Percentiles rank a stretch among this genome's conserved stretches.
These are phyloP conservation scores for Geotrichum carabidarum DNA, from an alignment of 1,139 yeast genomes.

Conservation along the genomic window DNA sequence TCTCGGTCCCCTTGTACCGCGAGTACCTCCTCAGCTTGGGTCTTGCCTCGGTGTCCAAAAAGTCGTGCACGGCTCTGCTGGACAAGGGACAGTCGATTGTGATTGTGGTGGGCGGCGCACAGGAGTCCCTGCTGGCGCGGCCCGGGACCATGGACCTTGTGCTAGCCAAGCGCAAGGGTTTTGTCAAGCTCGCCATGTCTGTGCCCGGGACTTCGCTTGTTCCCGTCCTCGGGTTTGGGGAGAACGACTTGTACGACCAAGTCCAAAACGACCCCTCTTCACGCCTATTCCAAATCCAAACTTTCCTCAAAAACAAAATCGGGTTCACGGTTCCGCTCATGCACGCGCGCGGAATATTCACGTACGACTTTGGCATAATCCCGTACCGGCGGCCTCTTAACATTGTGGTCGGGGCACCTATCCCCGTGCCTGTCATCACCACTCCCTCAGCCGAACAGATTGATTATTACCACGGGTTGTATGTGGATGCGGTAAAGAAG, in stretches of 20 bases:
- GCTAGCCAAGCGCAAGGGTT: conserved; percentile 75
- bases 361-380: conserved; percentile 83
- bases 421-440: conserved; percentile 53
- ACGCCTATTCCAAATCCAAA: conserved; percentile 53
- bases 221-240: conserved; percentile 91
- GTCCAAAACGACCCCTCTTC: conserved; percentile 53
- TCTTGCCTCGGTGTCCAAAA: conserved; percentile 74
- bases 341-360: conserved; percentile 87
- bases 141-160: conserved; percentile 62
- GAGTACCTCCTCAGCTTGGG: conserved; percentile 82
- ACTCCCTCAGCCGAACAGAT: conserved; percentile 48
- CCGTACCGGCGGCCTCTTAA: conserved; percentile 81
- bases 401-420: conserved; percentile 71
- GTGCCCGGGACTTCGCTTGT: conserved; percentile 73
- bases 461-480: conserved; percentile 65
- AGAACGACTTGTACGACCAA: conserved; percentile 70
- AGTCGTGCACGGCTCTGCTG: conserved; percentile 62
- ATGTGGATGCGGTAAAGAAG: conserved; percentile 59
- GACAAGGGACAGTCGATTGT: conserved; percentile 64
- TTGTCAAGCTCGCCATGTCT: conserved; percentile 78
- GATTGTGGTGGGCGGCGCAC: conserved; percentile 93
- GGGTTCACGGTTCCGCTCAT: conserved; percentile 92
- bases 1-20: conserved; percentile 75
- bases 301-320: conserved; percentile 60
- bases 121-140: conserved; percentile 70